Conservation (phyloP, 352 stramenopile species). For the Aphanomyces stellatus region DNA sequence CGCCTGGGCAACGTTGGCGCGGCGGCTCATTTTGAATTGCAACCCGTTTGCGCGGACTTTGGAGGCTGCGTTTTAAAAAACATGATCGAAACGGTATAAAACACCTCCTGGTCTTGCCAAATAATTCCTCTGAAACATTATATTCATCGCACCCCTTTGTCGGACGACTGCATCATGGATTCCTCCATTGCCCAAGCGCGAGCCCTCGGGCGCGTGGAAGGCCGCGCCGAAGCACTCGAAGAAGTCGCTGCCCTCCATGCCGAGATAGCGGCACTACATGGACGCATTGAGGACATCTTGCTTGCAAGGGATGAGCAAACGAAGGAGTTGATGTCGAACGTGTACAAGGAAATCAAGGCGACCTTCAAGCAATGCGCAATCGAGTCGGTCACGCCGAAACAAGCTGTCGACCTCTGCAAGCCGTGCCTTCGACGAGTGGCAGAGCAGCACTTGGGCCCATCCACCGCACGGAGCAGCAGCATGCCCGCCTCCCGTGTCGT, state of each 20-base stretch:
- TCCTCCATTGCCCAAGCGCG: neutral
- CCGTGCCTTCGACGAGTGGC: conserved; percentile 14
- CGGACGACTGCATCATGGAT: neutral
- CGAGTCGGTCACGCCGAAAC: neutral
- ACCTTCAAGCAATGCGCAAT: conserved; percentile 11
- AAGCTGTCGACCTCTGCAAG: conserved; percentile 16
- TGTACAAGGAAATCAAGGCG: conserved; percentile 18
- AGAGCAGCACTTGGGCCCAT: neutral
- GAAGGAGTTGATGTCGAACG: conserved; percentile 16
- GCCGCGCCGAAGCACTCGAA: conserved; percentile 15
- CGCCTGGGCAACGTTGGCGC: neutral
- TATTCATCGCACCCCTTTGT: too few species aligned
- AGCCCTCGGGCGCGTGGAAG: conserved; percentile 16
- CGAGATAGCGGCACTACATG: neutral
- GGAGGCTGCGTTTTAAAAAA: too few species aligned
- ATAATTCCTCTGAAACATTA: neutral
- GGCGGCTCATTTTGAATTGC: too few species aligned
- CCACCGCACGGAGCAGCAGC: neutral
- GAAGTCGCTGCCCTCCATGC: conserved; percentile 15
- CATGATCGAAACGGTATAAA: too few species aligned
- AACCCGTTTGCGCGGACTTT: too few species aligned
- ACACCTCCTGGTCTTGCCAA: too few species aligned
- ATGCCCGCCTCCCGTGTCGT: neutral
- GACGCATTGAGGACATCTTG: conserved; percentile 5
- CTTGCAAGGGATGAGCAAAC: neutral